Conservation (phyloP, 805 yeast genomes). For the Teunomyces pallodes region DNA sequence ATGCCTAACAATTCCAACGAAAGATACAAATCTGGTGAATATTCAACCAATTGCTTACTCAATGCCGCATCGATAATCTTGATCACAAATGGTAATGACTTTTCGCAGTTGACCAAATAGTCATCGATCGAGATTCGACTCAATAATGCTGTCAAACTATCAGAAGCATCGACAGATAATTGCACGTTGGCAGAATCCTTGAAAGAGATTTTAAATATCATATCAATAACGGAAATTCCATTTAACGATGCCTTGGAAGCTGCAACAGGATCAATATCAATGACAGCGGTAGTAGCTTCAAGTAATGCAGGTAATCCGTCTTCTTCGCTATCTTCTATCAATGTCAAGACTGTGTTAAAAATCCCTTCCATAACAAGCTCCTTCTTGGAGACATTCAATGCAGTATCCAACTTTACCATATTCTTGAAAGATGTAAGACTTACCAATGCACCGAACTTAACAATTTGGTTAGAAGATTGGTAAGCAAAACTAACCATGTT, state of each 20-base stretch:
- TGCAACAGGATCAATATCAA: constrained; percentile 33
- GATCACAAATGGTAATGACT: constrained; percentile 50
- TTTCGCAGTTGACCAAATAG: constrained; percentile 48
- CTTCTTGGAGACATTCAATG: constrained; percentile 8
- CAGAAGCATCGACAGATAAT: constrained; percentile 62
- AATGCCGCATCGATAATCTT: constrained; percentile 32
- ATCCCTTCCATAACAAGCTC: constrained; percentile 30
- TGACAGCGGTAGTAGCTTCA: constrained; percentile 63
- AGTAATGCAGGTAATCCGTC: constrained; percentile 74
- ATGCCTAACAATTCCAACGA: constrained; percentile 55
- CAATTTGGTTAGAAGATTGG: constrained; percentile 12
- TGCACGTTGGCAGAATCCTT: constrained; percentile 77
- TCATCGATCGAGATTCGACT: constrained; percentile 41
- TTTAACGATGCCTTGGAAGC: constrained; percentile 19
- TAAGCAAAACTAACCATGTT: constrained; percentile 27
- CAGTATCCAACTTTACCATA: constrained; percentile 16
- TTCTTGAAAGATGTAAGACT: constrained; percentile 51
- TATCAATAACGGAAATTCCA: constrained; percentile 41
- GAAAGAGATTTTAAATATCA: constrained; percentile 63
- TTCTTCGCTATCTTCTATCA: constrained; percentile 66
- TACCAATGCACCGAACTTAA: constrained; percentile 42
- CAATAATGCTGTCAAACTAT: constrained; percentile 63
- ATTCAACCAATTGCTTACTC: constrained; percentile 37
- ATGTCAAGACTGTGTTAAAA: constrained; percentile 38
- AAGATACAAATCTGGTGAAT: constrained; percentile 58